Base-by-base conservation (phyloP, 1,139 yeast species). In the Sugiyamaella sp. region DNA sequence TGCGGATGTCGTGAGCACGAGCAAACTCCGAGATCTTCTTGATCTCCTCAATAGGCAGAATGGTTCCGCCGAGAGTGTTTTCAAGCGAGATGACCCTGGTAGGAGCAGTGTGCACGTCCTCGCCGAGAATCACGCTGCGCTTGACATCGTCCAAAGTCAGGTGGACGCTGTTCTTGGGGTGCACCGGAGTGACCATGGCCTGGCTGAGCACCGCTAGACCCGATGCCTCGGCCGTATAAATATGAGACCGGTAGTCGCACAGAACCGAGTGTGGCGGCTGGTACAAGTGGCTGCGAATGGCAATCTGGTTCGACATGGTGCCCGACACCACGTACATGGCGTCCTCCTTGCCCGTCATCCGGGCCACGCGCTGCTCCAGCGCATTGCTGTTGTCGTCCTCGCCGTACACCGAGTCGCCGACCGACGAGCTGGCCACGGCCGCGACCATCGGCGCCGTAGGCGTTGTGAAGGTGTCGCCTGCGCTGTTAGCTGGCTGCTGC, bases 271-370 rank as follows among this genome's bases (percentile, higher is more conserved):
- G 85, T 17, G 98, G 98, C 38, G 97, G 97, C 70, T 88, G 96
- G 61, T 72, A 70, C 57, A 91, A 75, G 61, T 87, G 89, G 8
- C 90, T 77, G 65, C 97, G 78, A 54, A 91, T 72, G 21, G 87
- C 97, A 58, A 91, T 79, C 73, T 91, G 98, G 71, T 91, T 91
- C 33, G 96, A 86, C 73, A 91, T 73, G 6, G 98, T 93, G 54
- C 98, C 98, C 24, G 96, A 86, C 14, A 84, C 88, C 69, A 96
- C 89, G 71, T 80, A 91, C 54, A 89, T 70, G 21, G 89, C 97
- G 2, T 91, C 88, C 63, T 84, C 89, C 67, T 86, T 89, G 40
- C 96, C 97, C 9, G 95, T 79, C 53, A 90, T 65, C 45, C 75
- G 73, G 25, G 89, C 85, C 56, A 91, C 84, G 57, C 81, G 80